Evolutionary conservation across 768 basidiomycete genomes (phyloP), one percentile per base, ranked within the genome.

Genomic region (Kwoniella sp.): DNA sequence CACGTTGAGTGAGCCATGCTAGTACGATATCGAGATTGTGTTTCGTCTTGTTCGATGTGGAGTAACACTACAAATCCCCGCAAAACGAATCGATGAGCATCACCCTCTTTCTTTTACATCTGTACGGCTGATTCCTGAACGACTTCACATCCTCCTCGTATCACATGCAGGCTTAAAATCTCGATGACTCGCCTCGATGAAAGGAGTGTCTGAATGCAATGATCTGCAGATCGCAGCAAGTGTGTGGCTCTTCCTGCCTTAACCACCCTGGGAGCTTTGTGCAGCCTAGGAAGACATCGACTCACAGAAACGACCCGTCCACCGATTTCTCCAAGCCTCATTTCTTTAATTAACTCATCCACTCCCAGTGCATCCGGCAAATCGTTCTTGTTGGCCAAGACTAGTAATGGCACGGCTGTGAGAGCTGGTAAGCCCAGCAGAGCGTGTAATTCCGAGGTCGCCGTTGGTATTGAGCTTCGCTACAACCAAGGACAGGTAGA

Each of bases 1-100:
- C 86, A 25, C 87, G 85, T 57, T 85, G 86, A 29, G 90, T 83
- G 47, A 95, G 83, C 92, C 92, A 95, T 72, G 92, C 87, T 12
- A 95, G 79, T 7, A 94, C 88, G 64, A 94, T 92, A 75, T 93
- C 91, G 63, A 96, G 82, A 77, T 96, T 96, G 79, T 96, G 92
- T 79, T 91, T 90, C 73, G 88, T 93, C 80, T 93, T 94, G 89
- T 95, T 94, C 1, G 92, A 77, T 6, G 79, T 78, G 22, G 80
- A 79, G 52, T 81, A 96, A 78, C 92, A 95, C 93, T 96, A 70
- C 52, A 26, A 33, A 6, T 5, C 7, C 33, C 5, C n/a, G n/a
- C n/a, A n/a, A n/a, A n/a, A n/a, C 33, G 33, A 5, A 33, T 33
- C 5, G 33, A 51, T 12, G 22, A 56, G 5, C 53, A 54, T 8